Evolutionary conservation across 1,284 basidiomycete species (phyloP), one percentile per base, ranked within the genome.

Genomic region (Moesziomyces antarcticus): DNA sequence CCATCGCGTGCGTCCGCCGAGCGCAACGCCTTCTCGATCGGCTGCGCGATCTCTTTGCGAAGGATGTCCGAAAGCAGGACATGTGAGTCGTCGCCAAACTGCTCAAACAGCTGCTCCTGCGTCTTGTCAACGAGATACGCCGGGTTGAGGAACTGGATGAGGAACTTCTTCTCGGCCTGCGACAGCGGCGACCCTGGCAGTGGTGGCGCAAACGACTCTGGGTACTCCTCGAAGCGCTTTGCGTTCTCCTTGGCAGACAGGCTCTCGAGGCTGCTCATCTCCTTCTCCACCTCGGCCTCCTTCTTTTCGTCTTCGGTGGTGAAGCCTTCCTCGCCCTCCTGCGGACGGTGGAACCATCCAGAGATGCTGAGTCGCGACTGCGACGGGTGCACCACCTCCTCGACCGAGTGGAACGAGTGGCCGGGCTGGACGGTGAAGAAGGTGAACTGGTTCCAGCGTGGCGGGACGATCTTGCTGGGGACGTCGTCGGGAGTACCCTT

Each of bases 351-450:
- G 87, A 80, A 87, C 94, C 96, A 99, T 8, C 96, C 96, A 73
- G 92, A 94, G 77, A 99, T 92, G 79, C 93, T 94, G 68, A 98
- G 85, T 3, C 82, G 56, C 18, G 62, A 67, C 49, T 75, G 68
- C 5, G 75, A 59, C 3, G 81, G 81, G 44, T 79, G 73, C 22
- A 79, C 78, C 22, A 98, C 96, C 84, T 99, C 96, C 82, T 98
- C 93, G 8, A 99, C 96, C 1, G 94, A 93, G 85, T 99, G 96
- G 86, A 98, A 98, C 80, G 94, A 97, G 84, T 89, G 88, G 0
- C 96, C 93, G 0, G 88, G 88, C 75, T 88, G 87, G 86, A 94
- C 86, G 91, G 91, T 92, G 84, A 99, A 99, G 85, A 98, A 94
- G 43, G 97, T 90, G 81, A 97, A 95, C 77, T 98, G 95, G 81